A percentile compares a stretch with the other conserved stretches of the same genome.
phyloP scores from a whole-genome alignment of 1,139 yeast genomes.

The Geotrichum citri-aurantii region DNA sequence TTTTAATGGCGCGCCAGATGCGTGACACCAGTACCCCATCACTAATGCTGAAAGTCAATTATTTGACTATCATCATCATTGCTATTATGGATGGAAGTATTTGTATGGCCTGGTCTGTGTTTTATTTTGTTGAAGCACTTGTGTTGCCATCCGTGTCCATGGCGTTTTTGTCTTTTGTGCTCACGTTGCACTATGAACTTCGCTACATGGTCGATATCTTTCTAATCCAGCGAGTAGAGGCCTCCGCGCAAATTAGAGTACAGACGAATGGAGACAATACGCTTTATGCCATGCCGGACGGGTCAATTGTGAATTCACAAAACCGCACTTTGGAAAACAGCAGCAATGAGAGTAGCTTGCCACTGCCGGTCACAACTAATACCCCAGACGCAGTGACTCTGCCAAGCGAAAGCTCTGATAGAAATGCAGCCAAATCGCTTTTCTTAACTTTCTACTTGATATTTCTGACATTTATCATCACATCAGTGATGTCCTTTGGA shows the following conservation, averaged over 20 bases:
- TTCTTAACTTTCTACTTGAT: slow-evolving; percentile 59
- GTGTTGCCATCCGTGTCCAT: slow-evolving; percentile 65
- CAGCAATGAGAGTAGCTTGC: slow-evolving; percentile 18
- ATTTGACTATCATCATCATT: slow-evolving; percentile 52
- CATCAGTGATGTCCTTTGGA: slow-evolving; percentile 50
- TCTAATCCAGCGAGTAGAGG: slow-evolving; percentile 69
- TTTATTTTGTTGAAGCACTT: slow-evolving; percentile 51
- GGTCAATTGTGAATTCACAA: slow-evolving; percentile 19
- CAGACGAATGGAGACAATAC: slow-evolving; percentile 17
- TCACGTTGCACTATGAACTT: slow-evolving; percentile 72
- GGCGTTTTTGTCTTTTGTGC: slow-evolving; percentile 61
- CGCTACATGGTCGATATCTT: slow-evolving; percentile 66
- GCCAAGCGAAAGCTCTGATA: not conserved
- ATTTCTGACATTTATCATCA: slow-evolving; percentile 53
- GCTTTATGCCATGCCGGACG: slow-evolving; percentile 27
- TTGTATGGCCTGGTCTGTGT: slow-evolving; percentile 54
- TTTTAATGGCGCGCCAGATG: slow-evolving; percentile 58
- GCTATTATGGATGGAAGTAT: slow-evolving; percentile 63
- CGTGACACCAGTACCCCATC: slow-evolving; percentile 72
- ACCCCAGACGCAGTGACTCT: not conserved
- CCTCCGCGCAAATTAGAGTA: slow-evolving; percentile 50
- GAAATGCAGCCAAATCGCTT: slow-evolving; percentile 35
- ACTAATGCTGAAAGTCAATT: slow-evolving; percentile 62
- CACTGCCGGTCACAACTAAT: slow-evolving; percentile 18
- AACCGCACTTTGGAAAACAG: not conserved